These are phyloP conservation scores for Lactifluus hygrophoroides DNA, from an alignment of 768 basidiomycete genomes.

Conservation along the genomic window DNA sequence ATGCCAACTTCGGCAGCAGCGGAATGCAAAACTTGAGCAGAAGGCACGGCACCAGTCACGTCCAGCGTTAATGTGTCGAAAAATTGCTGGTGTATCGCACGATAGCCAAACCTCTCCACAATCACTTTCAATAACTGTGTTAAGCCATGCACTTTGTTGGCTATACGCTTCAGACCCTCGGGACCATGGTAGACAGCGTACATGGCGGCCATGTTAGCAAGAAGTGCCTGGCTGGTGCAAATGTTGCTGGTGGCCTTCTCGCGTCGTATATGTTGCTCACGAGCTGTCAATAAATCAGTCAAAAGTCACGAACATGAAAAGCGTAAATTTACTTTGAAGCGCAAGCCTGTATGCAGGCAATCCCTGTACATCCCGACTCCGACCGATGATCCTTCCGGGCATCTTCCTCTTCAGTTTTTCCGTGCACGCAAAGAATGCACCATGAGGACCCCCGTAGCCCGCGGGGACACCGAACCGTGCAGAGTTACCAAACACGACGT, in stretches of 20 bases:
- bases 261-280: constrained; percentile 94
- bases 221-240: constrained; percentile 93
- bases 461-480: constrained; percentile 95
- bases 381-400: constrained; percentile 94
- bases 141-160: constrained; percentile 82
- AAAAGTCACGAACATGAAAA: background rate
- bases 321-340: constrained; percentile 68
- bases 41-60: constrained; percentile 49
- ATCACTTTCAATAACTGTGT: constrained; percentile 65
- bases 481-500: constrained; percentile 91
- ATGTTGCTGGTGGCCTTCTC: constrained; percentile 99
- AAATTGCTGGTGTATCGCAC: constrained; percentile 59
- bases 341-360: constrained; percentile 87
- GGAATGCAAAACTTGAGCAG: constrained; percentile 57
- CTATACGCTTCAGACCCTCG: constrained; percentile 73
- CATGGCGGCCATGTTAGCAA: constrained; percentile 99
- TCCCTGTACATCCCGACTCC: constrained; percentile 78
- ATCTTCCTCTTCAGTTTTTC: constrained; percentile 93
- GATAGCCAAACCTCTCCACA: constrained; percentile 69
- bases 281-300: constrained; percentile 40
- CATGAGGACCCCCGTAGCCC: constrained; percentile 97
- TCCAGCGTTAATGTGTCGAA: constrained; percentile 90
- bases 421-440: constrained; percentile 92
- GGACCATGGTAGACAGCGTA: constrained; percentile 97
- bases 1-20: constrained; percentile 57